These are phyloP conservation scores for Diplotaxis tenuifolia DNA, from an alignment of 345 rosid genomes.

Conservation along the genomic window DNA sequence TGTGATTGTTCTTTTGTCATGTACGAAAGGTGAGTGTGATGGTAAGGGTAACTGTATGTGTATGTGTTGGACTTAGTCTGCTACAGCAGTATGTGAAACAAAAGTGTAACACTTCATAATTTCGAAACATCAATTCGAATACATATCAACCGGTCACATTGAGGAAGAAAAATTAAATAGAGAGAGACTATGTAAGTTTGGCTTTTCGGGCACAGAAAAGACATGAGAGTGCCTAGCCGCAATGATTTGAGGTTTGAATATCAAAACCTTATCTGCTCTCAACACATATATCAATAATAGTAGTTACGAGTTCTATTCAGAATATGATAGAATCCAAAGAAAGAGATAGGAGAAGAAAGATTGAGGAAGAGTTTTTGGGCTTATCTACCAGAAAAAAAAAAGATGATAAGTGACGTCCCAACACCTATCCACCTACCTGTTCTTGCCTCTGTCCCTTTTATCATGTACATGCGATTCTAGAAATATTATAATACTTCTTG, in stretches of 20 bases:
- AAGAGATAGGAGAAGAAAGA: background rate
- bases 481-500: background rate
- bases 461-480: slow-evolving; percentile 24
- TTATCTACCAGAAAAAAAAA: background rate
- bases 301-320: background rate
- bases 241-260: slow-evolving; percentile 9
- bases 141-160: background rate
- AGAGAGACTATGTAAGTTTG: background rate
- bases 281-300: background rate
- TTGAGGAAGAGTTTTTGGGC: background rate
- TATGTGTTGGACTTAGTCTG: too few relatives aligned
- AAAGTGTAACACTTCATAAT: slow-evolving; percentile 7
- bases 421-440: background rate
- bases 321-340: background rate
- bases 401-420: background rate
- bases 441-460: slow-evolving; percentile 5
- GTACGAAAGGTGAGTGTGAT: background rate
- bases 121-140: background rate
- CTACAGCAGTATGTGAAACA: too few relatives aligned
- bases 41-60: background rate
- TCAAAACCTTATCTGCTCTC: slow-evolving; percentile 13
- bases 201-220: slow-evolving; percentile 35
- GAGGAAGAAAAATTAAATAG: background rate
- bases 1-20: slow-evolving; percentile 10
- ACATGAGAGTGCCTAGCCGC: background rate